Conservation (phyloP, 2,329 filamentous ascomycete genomes). For the Claviceps pusilla region DNA sequence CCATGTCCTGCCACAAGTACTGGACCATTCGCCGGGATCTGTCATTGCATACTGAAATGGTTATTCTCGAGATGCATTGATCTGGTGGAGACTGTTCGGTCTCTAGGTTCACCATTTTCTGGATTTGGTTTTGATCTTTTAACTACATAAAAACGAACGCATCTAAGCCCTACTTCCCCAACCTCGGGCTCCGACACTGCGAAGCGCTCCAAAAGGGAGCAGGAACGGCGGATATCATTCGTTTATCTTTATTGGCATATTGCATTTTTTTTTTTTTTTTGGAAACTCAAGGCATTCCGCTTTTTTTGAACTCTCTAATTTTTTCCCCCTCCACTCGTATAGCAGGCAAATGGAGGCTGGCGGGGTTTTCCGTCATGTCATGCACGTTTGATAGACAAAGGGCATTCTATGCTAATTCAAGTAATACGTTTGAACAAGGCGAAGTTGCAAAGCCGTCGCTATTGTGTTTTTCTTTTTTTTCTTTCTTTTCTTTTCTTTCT, state of each 20-base stretch:
- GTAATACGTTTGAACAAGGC: background rate
- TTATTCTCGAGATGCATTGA: background rate
- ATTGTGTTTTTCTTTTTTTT: background rate
- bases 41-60: background rate
- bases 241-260: background rate
- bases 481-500: no score
- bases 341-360: background rate
- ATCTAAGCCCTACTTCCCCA: background rate
- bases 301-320: no score
- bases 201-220: background rate
- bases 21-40: background rate
- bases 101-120: background rate
- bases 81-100: background rate
- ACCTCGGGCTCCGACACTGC: background rate
- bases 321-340: background rate
- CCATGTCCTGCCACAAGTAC: background rate
- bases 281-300: background rate
- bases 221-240: background rate
- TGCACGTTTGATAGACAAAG: constrained; percentile 3
- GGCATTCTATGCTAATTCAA: background rate
- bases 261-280: background rate
- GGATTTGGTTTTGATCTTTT: background rate
- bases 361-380: background rate
- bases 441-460: background rate
- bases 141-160: background rate